Percentiles rank a stretch among this genome's conserved stretches.
Conservation (phyloP, 805 yeast species). For the Suhomyces kilbournensis region DNA sequence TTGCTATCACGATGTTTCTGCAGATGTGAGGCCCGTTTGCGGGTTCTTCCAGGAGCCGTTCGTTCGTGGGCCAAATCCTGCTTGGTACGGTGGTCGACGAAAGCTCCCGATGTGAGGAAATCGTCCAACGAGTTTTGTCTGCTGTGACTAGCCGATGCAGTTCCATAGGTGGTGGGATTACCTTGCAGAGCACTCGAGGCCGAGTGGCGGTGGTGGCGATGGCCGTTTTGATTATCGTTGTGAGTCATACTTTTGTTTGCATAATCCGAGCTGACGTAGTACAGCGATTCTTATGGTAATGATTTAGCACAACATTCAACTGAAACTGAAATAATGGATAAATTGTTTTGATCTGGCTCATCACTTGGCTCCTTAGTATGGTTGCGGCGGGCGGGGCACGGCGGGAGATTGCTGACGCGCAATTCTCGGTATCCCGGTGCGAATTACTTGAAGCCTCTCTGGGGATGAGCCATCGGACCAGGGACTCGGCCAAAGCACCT, state of each 20-base stretch:
- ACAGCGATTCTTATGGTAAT: background rate
- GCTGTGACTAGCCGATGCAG: background rate
- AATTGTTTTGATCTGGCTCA: background rate
- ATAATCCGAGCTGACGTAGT: background rate
- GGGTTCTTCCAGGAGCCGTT: constrained; percentile 27
- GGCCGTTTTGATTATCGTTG: background rate
- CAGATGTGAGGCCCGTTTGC: constrained; percentile 15
- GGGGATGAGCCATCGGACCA: background rate
- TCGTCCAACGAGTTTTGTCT: constrained; percentile 7
- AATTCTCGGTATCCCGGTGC: background rate
- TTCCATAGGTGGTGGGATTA: background rate
- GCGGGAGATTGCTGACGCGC: background rate
- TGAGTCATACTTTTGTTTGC: background rate
- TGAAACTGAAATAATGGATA: background rate
- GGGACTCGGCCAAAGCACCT: background rate
- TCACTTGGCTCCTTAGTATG: background rate
- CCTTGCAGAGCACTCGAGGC: background rate
- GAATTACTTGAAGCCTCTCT: background rate
- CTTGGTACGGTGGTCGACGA: constrained; percentile 29
- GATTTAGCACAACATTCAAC: background rate
- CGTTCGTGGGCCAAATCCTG: constrained; percentile 27
- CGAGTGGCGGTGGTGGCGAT: background rate
- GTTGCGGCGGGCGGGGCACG: constrained; percentile 1
- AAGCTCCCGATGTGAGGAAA: constrained; percentile 15
- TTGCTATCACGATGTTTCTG: background rate